These are phyloP conservation scores for Glomus cerebriforme DNA, from an alignment of 192 early-diverging fungal species.

Conservation along the genomic window DNA sequence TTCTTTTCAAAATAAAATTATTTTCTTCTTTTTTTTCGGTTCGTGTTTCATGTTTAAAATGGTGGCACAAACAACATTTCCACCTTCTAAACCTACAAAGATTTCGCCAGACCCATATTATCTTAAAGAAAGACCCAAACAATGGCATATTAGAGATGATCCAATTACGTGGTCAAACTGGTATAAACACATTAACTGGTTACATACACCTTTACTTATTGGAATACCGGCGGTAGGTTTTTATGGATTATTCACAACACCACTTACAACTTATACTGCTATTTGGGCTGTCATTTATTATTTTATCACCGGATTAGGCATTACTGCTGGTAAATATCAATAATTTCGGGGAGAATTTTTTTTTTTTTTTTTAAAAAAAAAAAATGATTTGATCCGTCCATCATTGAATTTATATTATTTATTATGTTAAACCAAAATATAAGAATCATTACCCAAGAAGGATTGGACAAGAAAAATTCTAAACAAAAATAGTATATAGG, in stretches of 20 bases:
- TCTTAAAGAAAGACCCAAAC: neutral
- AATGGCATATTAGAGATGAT: constrained; percentile 24
- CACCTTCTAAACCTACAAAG: neutral
- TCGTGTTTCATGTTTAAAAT: neutral
- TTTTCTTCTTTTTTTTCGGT: neutral
- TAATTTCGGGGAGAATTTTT: neutral
- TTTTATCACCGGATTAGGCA: constrained; percentile 79
- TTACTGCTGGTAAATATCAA: constrained; percentile 70
- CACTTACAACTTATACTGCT: constrained; percentile 67
- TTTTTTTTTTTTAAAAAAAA: neutral
- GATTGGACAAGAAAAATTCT: too few relatives aligned
- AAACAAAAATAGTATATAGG: neutral
- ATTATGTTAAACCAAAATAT: too few relatives aligned
- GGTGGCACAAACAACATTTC: neutral
- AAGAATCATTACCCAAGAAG: too few relatives aligned
- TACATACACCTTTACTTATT: constrained; percentile 63
- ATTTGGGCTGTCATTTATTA: constrained; percentile 75
- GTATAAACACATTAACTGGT: constrained; percentile 68
- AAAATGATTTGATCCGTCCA: neutral
- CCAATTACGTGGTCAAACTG: constrained; percentile 52
- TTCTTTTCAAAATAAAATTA: neutral
- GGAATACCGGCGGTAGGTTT: constrained; percentile 77
- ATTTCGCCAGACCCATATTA: neutral
- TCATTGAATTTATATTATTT: too few relatives aligned
- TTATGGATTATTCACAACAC: constrained; percentile 76